Percentiles rank a stretch among this genome's conserved stretches.
Evolutionary conservation across 352 stramenopile species (phyloP).

Genomic region (Saprolegnia diclina): DNA sequence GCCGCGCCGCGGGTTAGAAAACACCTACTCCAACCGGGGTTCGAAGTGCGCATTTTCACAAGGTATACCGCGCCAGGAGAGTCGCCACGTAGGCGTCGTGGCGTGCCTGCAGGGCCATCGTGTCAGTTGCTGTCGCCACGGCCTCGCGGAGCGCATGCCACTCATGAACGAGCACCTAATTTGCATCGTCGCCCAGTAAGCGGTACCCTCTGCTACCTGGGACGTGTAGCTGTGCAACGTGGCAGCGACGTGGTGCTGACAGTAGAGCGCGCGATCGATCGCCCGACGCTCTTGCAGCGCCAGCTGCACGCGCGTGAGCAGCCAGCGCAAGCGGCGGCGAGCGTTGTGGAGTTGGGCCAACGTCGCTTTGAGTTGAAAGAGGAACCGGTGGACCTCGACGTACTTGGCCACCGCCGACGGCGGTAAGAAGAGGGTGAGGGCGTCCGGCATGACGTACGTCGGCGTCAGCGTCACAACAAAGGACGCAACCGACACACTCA

Average conservation of each 20-base stretch:
- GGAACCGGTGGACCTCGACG: neutral
- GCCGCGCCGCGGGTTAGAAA: neutral
- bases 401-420: neutral
- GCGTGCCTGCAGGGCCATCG: neutral
- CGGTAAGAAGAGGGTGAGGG: neutral
- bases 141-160: constrained; percentile 3
- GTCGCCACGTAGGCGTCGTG: constrained; percentile 11
- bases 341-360: neutral
- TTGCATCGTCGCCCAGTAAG: too few relatives aligned
- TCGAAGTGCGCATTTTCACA: neutral
- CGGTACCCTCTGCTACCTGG: too few relatives aligned
- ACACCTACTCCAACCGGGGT: neutral
- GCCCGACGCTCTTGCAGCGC: neutral
- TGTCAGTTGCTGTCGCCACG: neutral
- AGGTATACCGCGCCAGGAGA: neutral
- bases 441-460: constrained; percentile 3
- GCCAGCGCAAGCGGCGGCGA: constrained; percentile 1
- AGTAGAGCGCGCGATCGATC: neutral
- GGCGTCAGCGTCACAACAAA: neutral
- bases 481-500: neutral
- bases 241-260: neutral
- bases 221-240: constrained; percentile 1
- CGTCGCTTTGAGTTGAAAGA: constrained; percentile 21
- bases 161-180: constrained; percentile 17
- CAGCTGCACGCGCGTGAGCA: neutral